A percentile compares a stretch with the other conserved stretches of the same genome.
Evolutionary conservation across 2,329 filamentous ascomycete genomes (phyloP).

Genomic region (Alternaria sp.): DNA sequence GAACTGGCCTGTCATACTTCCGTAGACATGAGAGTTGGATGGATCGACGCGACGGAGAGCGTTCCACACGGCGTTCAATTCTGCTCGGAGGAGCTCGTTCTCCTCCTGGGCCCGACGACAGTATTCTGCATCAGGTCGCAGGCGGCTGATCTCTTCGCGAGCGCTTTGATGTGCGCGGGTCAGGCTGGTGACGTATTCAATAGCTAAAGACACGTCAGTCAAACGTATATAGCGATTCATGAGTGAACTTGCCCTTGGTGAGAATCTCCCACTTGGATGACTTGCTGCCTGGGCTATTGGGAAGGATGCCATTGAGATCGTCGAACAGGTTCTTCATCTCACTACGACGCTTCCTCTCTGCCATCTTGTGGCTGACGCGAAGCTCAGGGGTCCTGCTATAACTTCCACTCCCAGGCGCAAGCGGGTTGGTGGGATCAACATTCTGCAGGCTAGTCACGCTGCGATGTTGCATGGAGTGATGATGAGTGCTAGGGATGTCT

Average conservation of each 20-base stretch:
- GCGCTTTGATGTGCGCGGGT: constrained; percentile 49
- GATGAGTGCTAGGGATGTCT: constrained; percentile 63
- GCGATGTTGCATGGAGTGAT: constrained; percentile 78
- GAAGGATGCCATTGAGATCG: constrained; percentile 77
- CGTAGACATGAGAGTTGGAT: constrained; percentile 55
- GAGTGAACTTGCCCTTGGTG: constrained; percentile 71
- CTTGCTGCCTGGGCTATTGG: constrained; percentile 81
- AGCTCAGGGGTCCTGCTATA: constrained; percentile 85
- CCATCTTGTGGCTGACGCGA: constrained; percentile 82
- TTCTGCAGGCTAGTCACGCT: constrained; percentile 70
- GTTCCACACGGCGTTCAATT: constrained; percentile 55
- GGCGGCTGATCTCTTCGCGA: constrained; percentile 47
- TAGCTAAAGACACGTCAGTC: constrained; percentile 45
- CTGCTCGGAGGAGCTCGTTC: constrained; percentile 55
- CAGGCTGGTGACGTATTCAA: constrained; percentile 56
- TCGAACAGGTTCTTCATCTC: constrained; percentile 92
- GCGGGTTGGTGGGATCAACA: constrained; percentile 61
- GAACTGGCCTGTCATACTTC: constrained; percentile 53
- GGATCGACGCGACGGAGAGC: constrained; percentile 56
- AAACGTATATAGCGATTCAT: constrained; percentile 1
- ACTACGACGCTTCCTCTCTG: constrained; percentile 80
- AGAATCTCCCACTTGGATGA: constrained; percentile 90
- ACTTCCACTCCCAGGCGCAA: constrained; percentile 67
- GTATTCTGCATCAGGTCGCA: constrained; percentile 54
- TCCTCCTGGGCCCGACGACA: constrained; percentile 54